Percentiles rank a stretch among this genome's conserved stretches.
Conservation (phyloP, 306 rosid genomes). For the Rosa lucieae region DNA sequence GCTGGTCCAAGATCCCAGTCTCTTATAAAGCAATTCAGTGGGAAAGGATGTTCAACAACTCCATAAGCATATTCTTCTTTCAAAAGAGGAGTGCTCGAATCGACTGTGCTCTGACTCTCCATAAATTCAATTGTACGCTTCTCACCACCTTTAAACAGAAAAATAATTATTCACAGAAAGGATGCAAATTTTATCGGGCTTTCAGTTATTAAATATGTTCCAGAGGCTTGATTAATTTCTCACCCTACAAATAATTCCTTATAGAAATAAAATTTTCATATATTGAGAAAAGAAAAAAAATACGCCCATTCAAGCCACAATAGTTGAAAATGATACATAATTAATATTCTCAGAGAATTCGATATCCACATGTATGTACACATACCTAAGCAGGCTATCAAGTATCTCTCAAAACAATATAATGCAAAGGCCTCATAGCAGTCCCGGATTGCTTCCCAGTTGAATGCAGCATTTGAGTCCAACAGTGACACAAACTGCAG, state of each 20-base stretch:
- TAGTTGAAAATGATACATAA: neutral
- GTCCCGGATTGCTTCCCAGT: conserved; percentile 90
- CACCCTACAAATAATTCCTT: neutral
- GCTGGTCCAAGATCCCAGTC: conserved; percentile 91
- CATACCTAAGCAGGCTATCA: conserved; percentile 97
- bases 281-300: neutral
- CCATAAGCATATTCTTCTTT: conserved; percentile 79
- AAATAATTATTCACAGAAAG: conserved; percentile 16
- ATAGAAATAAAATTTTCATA: neutral
- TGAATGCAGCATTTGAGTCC: conserved; percentile 88
- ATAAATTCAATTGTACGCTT: conserved; percentile 81
- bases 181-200: conserved; percentile 5
- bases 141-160: conserved; percentile 76
- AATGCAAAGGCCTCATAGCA: conserved; percentile 99
- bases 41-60: conserved; percentile 96
- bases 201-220: conserved; percentile 9
- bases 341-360: neutral
- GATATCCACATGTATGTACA: conserved; percentile 15
- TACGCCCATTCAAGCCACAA: neutral
- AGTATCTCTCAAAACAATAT: conserved; percentile 96
- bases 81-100: conserved; percentile 75
- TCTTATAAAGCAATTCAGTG: conserved; percentile 71
- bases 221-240: neutral
- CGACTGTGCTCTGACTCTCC: conserved; percentile 68
- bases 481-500: conserved; percentile 85